Evolutionary conservation across 1,139 yeast species (phyloP), one percentile per base, ranked within the genome.

Genomic region (Pichia sp.): DNA sequence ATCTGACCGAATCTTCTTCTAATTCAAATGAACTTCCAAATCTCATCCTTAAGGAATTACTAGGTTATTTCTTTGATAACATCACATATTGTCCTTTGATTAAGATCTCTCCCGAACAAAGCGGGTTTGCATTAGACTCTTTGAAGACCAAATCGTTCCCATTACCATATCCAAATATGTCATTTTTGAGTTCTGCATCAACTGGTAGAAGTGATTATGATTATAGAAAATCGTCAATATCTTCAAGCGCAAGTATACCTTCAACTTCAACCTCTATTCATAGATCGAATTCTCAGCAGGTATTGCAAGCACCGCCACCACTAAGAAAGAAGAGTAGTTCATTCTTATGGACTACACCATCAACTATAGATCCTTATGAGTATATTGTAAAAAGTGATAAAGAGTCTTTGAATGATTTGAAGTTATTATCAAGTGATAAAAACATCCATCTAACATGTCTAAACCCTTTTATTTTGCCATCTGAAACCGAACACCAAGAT

Each of bases 1-100:
- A 54, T 35, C 22, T 22, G 11, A 38, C 18, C 12, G 34, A 38
- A 28, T 34, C 28, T 15, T 27, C 11, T 42, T 51, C 12, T 34
- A 34, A 33, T 4, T 20, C 15, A 6, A 52, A 47, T 12, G 57
- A 54, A n/a, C 35, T 55, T 19, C 45, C 56, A 17, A 33, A 21
- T 28, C 31, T 51, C 34, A 54, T 56, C 17, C 37, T 72, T 2
- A 67, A 63, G 45, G 78, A 72, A 46, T 60, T 74, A 7, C 52
- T 75, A 36, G 73, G 70, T 49, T 83, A 82, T 59, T 76, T 76
- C 53, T 84, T 73, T 58, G 90, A 83, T 56, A 84, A 84, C 58
- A 77, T 82, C 40, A 77, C 82, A 0, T 72, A 72, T 46, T 66
- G 77, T 3, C 84, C 82, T 14, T 81, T 83, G 40, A 68, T 69